phyloP scores from a whole-genome alignment of 495 filamentous ascomycete genomes.

The Penicillium cosmopolitanum region DNA sequence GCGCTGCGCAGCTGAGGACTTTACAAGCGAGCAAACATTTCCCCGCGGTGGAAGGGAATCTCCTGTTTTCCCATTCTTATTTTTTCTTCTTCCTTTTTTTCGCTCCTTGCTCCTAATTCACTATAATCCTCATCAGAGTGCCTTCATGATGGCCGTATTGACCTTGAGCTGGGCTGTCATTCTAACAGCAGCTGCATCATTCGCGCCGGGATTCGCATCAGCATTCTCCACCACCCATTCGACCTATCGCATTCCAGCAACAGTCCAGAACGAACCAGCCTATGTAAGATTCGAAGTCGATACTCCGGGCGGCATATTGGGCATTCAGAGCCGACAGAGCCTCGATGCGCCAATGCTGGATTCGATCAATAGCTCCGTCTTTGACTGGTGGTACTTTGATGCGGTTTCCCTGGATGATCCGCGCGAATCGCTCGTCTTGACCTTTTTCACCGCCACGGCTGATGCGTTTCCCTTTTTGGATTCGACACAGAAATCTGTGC shows the following conservation, averaged over 20 bases:
- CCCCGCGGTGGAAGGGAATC: no score
- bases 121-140: no score
- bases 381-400: conserved; percentile 51
- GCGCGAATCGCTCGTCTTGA: conserved; percentile 27
- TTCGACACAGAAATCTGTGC: conserved; percentile 16
- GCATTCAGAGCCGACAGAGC: conserved; percentile 11
- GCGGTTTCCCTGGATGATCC: conserved; percentile 27
- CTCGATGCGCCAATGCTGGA: conserved; percentile 37
- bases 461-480: conserved; percentile 27
- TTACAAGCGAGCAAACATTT: no score
- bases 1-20: no score
- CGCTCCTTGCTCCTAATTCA: no score
- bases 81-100: no score
- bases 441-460: conserved; percentile 32
- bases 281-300: conserved; percentile 18
- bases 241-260: conserved; percentile 20
- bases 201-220: background rate
- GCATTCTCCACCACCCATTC: background rate
- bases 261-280: conserved; percentile 16
- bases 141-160: background rate
- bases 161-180: background rate
- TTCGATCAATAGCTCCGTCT: conserved; percentile 33
- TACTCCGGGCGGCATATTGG: conserved; percentile 4
- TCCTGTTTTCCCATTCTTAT: no score
- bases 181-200: background rate